A percentile compares a stretch with the other conserved stretches of the same genome.
Conservation (phyloP, 306 rosid genomes). For the Trichosanthes truncata region DNA sequence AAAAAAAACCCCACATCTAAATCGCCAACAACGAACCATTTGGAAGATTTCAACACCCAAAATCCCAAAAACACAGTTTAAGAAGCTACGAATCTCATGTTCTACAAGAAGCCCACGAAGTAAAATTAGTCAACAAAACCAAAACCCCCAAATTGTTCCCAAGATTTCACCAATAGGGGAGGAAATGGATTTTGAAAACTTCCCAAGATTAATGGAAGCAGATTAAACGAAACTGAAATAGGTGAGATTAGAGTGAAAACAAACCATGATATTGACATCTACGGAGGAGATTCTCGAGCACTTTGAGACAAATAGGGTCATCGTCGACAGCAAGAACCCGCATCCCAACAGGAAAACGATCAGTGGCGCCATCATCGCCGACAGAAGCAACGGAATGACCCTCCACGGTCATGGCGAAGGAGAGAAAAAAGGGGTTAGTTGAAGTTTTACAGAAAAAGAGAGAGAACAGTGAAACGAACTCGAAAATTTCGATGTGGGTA, state of each 20-base stretch:
- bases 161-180: neutral
- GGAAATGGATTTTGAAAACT: neutral
- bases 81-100: neutral
- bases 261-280: conserved; percentile 76
- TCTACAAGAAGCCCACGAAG: neutral
- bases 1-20: neutral
- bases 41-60: neutral
- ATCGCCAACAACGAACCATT: neutral
- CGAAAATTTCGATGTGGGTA: conserved; percentile 19
- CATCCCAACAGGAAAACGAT: conserved; percentile 75
- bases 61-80: neutral
- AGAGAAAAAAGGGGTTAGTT: conserved; percentile 17
- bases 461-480: conserved; percentile 19
- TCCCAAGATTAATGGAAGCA: neutral
- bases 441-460: conserved; percentile 16
- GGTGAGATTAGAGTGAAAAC: conserved; percentile 9
- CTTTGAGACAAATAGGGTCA: conserved; percentile 53
- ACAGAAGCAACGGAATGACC: conserved; percentile 25
- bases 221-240: neutral
- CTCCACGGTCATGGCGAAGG: conserved; percentile 36
- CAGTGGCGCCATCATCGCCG: conserved; percentile 21
- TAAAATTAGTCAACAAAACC: neutral
- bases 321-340: conserved; percentile 84
- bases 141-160: neutral
- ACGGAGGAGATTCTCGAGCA: conserved; percentile 55